Percentiles rank a stretch among this genome's conserved stretches.
These are phyloP conservation scores for Madurella fahalii DNA, from an alignment of 2,329 filamentous ascomycete genomes.

Conservation along the genomic window DNA sequence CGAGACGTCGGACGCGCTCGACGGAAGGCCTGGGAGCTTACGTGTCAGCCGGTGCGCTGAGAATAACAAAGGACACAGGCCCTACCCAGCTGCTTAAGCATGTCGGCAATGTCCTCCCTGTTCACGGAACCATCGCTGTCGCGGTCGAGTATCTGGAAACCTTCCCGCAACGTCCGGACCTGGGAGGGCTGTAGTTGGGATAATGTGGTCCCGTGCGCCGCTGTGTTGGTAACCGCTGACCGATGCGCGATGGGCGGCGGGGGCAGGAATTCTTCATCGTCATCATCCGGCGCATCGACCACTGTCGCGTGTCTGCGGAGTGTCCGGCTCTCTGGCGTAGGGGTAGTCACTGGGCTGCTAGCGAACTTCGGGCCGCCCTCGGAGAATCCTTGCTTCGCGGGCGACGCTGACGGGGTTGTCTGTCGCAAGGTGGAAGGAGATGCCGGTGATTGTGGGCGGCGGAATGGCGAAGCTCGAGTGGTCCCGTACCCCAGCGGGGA, in stretches of 20 bases:
- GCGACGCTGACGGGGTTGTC: slow-evolving; percentile 60
- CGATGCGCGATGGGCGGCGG: slow-evolving; percentile 13
- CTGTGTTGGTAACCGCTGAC: slow-evolving; percentile 7
- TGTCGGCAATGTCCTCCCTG: slow-evolving; percentile 78
- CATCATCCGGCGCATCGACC: slow-evolving; percentile 12
- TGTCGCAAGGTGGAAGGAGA: slow-evolving; percentile 64
- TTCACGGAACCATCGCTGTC: slow-evolving; percentile 82
- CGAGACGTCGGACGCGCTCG: slow-evolving; percentile 65
- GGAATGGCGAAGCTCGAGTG: slow-evolving; percentile 61
- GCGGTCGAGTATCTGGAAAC: slow-evolving; percentile 88
- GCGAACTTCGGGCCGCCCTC: slow-evolving; percentile 44
- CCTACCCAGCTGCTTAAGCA: slow-evolving; percentile 77
- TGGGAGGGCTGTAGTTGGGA: slow-evolving; percentile 76
- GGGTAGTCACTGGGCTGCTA: slow-evolving; percentile 38
- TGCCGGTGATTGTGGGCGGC: slow-evolving; percentile 57
- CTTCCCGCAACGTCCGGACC: slow-evolving; percentile 82
- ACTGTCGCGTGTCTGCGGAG: slow-evolving; percentile 28
- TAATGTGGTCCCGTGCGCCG: slow-evolving; percentile 46
- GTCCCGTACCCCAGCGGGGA: slow-evolving; percentile 69
- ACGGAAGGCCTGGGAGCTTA: slow-evolving; percentile 60
- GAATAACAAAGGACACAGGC: neutral
- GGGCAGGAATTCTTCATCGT: neutral
- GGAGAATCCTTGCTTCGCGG: slow-evolving; percentile 46
- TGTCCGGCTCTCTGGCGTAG: slow-evolving; percentile 38
- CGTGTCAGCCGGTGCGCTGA: slow-evolving; percentile 1